phyloP scores from a whole-genome alignment of 495 filamentous ascomycete species.

The Bombardia bombarda region DNA sequence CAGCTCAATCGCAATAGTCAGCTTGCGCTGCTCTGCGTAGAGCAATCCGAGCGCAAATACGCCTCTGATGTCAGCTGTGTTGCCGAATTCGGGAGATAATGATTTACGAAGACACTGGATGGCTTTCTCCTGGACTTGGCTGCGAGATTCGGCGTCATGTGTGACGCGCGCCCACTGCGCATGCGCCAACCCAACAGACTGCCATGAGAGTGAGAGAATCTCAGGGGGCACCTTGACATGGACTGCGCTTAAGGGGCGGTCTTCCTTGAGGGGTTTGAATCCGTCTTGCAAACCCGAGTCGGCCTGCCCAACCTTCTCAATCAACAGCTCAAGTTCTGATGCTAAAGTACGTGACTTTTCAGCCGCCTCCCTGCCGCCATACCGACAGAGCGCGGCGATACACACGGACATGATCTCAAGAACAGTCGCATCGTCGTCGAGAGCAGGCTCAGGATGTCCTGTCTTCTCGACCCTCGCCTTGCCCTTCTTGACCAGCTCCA shows the following conservation, averaged over 20 bases:
- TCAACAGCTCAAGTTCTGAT: conserved; percentile 56
- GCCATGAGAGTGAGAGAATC: conserved; percentile 60
- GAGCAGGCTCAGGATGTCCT: conserved; percentile 58
- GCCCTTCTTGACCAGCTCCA: conserved; percentile 73
- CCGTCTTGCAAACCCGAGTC: conserved; percentile 25
- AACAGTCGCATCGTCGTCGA: conserved; percentile 70
- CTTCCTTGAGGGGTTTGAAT: conserved; percentile 8
- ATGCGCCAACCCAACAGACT: conserved; percentile 73
- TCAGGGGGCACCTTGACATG: conserved; percentile 33
- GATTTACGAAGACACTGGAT: conserved; percentile 65
- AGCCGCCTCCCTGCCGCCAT: conserved; percentile 63
- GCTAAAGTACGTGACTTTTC: conserved; percentile 68
- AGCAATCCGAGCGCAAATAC: conserved; percentile 73
- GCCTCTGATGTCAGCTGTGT: conserved; percentile 56
- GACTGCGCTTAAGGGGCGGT: conserved; percentile 11
- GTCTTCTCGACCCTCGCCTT: conserved; percentile 74
- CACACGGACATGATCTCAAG: conserved; percentile 70
- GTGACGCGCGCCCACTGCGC: conserved; percentile 82
- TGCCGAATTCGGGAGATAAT: conserved; percentile 53
- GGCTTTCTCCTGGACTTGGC: conserved; percentile 63
- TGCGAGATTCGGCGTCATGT: conserved; percentile 57
- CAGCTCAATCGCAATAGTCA: conserved; percentile 66
- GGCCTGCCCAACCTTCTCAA: conserved; percentile 23
- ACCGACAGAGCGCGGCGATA: conserved; percentile 71
- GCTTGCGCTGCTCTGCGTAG: conserved; percentile 71